These are phyloP conservation scores for Sicyos edulis DNA, from an alignment of 306 rosid species.

Conservation along the genomic window DNA sequence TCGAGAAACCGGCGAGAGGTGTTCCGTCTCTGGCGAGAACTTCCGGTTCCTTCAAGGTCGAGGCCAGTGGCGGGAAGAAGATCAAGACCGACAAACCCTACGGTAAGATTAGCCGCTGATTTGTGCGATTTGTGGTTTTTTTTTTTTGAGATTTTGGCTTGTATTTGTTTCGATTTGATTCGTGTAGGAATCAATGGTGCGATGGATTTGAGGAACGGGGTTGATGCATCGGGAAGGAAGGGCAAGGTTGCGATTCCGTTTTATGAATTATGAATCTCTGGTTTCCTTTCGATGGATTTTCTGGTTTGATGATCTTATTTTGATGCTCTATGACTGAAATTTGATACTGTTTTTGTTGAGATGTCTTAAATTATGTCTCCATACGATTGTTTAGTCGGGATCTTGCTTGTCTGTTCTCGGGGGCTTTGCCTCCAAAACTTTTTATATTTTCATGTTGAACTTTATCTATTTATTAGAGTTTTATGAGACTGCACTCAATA, in stretches of 20 bases:
- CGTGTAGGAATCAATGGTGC: slow-evolving; percentile 61
- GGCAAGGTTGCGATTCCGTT: slow-evolving; percentile 32
- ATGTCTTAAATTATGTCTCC: too few species aligned
- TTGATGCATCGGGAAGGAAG: slow-evolving; percentile 94
- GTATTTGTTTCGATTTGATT: too few species aligned
- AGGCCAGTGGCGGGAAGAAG: slow-evolving; percentile 75
- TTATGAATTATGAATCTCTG: background rate
- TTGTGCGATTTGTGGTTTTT: background rate
- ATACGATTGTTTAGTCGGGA: too few species aligned
- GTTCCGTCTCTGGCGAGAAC: slow-evolving; percentile 69
- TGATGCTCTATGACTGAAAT: too few species aligned
- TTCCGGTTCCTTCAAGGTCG: slow-evolving; percentile 52
- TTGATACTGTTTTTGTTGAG: background rate
- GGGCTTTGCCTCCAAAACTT: too few species aligned
- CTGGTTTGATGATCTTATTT: too few species aligned
- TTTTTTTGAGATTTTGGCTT: background rate
- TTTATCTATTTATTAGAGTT: too few species aligned
- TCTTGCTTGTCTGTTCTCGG: too few species aligned
- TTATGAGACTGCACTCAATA: too few species aligned
- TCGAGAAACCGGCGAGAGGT: slow-evolving; percentile 61
- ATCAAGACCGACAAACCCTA: slow-evolving; percentile 72
- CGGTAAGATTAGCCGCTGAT: slow-evolving; percentile 32
- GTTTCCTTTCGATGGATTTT: background rate
- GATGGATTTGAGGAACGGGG: slow-evolving; percentile 58
- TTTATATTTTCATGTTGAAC: too few species aligned